Percentiles rank a stretch among this genome's conserved stretches.
Conservation (phyloP, 306 rosid species). For the Prunus davidiana region DNA sequence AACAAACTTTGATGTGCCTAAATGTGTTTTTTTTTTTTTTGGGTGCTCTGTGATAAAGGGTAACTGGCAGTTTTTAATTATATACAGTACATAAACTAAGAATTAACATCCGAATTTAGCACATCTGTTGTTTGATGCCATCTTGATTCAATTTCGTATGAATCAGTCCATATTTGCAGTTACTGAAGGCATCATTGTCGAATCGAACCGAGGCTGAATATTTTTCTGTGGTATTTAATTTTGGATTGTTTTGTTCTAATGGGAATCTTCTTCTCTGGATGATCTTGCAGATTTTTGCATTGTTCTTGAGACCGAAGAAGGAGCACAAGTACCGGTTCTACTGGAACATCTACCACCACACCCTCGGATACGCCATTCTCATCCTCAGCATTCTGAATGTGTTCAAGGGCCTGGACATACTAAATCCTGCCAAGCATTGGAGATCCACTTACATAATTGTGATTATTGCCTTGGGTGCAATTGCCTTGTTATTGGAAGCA, state of each 20-base stretch:
- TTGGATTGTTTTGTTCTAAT: conserved; percentile 5
- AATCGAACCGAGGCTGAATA: not conserved
- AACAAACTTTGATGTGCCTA: not conserved
- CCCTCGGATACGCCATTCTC: conserved; percentile 56
- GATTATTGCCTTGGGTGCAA: conserved; percentile 43
- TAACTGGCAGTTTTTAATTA: no score
- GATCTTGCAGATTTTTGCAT: conserved; percentile 56
- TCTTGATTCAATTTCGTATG: not conserved
- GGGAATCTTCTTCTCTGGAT: conserved; percentile 1
- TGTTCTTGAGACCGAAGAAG: conserved; percentile 72
- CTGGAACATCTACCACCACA: conserved; percentile 89
- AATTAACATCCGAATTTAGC: not conserved
- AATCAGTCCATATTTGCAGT: not conserved
- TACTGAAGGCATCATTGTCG: not conserved
- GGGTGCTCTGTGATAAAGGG: not conserved
- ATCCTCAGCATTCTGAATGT: conserved; percentile 62
- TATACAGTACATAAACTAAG: not conserved
- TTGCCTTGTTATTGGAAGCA: conserved; percentile 58
- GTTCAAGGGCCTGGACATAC: conserved; percentile 61
- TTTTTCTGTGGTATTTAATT: conserved; percentile 5
- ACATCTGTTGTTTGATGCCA: not conserved
- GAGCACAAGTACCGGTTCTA: conserved; percentile 61
- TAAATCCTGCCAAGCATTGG: conserved; percentile 58
- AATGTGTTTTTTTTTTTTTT: not conserved
- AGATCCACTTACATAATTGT: conserved; percentile 41